Evolutionary conservation across 495 filamentous ascomycete species (phyloP).

Genomic region (Jackrogersella minutella): DNA sequence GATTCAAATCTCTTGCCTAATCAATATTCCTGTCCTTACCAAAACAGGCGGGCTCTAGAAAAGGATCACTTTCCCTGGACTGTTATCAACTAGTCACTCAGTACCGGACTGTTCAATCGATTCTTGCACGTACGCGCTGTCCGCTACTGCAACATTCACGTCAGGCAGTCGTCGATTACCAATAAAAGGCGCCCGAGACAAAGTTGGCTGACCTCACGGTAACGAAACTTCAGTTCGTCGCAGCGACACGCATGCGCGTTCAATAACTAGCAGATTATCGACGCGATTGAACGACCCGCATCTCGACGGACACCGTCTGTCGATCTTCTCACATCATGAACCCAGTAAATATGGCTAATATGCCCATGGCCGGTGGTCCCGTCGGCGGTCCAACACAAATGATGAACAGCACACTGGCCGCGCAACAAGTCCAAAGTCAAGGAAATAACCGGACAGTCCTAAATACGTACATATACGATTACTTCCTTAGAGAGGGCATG

Average conservation of each 20-base stretch:
- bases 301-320: slow-evolving; percentile 44
- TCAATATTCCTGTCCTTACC: slow-evolving; percentile 20
- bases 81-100: not conserved
- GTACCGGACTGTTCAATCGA: slow-evolving; percentile 13
- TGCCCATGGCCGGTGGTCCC: slow-evolving; percentile 70
- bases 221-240: slow-evolving; percentile 12
- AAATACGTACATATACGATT: slow-evolving; percentile 98
- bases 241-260: slow-evolving; percentile 36
- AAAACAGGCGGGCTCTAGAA: slow-evolving; percentile 12
- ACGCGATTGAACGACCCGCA: slow-evolving; percentile 35
- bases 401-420: slow-evolving; percentile 68
- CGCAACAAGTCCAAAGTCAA: slow-evolving; percentile 49
- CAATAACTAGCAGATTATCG: not conserved
- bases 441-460: slow-evolving; percentile 61
- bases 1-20: slow-evolving; percentile 28
- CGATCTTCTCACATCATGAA: slow-evolving; percentile 65
- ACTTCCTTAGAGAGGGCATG: slow-evolving; percentile 85
- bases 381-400: slow-evolving; percentile 72
- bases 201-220: not conserved
- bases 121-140: slow-evolving; percentile 24
- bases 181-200: slow-evolving; percentile 17
- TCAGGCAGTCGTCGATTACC: slow-evolving; percentile 35
- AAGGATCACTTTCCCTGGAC: slow-evolving; percentile 24
- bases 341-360: slow-evolving; percentile 71
- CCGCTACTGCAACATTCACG: slow-evolving; percentile 4